A percentile compares a stretch with the other conserved stretches of the same genome.
phyloP scores from a whole-genome alignment of 306 rosid species.

The Prunus campanulata region DNA sequence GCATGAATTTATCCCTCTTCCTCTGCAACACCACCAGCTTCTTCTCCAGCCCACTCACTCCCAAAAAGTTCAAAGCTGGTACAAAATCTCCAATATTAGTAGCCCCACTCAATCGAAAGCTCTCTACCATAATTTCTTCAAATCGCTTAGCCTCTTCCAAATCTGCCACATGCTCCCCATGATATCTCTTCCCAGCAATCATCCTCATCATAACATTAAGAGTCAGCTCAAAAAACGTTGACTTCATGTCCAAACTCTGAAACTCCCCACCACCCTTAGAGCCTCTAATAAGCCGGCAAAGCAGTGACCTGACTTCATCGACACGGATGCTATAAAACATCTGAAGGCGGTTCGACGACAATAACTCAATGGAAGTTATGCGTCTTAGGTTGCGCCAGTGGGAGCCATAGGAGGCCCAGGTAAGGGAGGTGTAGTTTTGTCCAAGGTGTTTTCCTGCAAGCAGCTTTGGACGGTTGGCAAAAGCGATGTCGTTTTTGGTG shows the following conservation, averaged over 20 bases:
- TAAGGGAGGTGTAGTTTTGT: constrained; percentile 29
- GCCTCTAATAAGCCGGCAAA: neutral
- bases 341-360: constrained; percentile 31
- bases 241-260: constrained; percentile 17
- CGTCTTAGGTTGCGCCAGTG: constrained; percentile 41
- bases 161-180: constrained; percentile 17
- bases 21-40: constrained; percentile 11
- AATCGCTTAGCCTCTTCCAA: constrained; percentile 24
- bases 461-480: constrained; percentile 41
- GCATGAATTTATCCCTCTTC: constrained; percentile 22
- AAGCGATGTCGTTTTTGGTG: constrained; percentile 32
- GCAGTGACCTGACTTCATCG: constrained; percentile 30
- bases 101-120: neutral
- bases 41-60: constrained; percentile 18
- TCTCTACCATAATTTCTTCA: constrained; percentile 15
- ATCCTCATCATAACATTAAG: constrained; percentile 41
- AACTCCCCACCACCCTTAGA: constrained; percentile 6
- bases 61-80: neutral
- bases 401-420: constrained; percentile 37
- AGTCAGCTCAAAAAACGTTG: constrained; percentile 16
- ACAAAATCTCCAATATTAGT: constrained; percentile 14
- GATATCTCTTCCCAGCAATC: constrained; percentile 40
- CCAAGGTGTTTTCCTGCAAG: constrained; percentile 28
- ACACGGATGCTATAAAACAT: constrained; percentile 18
- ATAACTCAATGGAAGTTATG: constrained; percentile 24